Evolutionary conservation across 371 early-diverging fungal genomes (phyloP).

Genomic region (Mucor indicus): DNA sequence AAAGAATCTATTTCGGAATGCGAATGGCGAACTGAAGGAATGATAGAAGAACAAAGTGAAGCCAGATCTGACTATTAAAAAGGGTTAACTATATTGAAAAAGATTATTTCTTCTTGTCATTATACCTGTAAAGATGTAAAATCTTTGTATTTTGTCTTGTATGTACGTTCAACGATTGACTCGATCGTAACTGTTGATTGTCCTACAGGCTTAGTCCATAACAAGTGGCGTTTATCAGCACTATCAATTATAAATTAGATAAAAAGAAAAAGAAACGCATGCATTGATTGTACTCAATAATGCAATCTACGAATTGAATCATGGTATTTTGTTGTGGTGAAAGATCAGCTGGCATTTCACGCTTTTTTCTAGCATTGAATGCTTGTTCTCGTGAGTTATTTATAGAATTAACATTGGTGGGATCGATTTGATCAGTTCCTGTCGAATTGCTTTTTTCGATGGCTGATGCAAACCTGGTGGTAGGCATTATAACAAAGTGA

Average conservation of each 20-base stretch:
- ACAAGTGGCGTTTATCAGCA: slow-evolving; percentile 9
- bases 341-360: not conserved
- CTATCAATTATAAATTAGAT: not conserved
- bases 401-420: not conserved
- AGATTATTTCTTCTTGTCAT: not conserved
- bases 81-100: not conserved
- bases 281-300: slow-evolving; percentile 5
- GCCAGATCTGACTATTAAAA: slow-evolving; percentile 10
- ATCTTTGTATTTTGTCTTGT: slow-evolving; percentile 18
- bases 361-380: slow-evolving; percentile 10
- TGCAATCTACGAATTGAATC: slow-evolving; percentile 9
- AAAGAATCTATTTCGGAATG: slow-evolving; percentile 11
- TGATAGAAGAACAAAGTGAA: slow-evolving; percentile 1
- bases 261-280: not conserved
- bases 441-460: slow-evolving; percentile 4
- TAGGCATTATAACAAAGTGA: no score
- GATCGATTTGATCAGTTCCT: not conserved
- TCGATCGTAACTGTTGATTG: slow-evolving; percentile 2
- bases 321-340: slow-evolving; percentile 4
- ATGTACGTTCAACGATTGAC: slow-evolving; percentile 15
- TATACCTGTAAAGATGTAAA: slow-evolving; percentile 17
- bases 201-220: slow-evolving; percentile 5
- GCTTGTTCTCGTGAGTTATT: slow-evolving; percentile 1
- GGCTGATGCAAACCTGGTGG: slow-evolving; percentile 17
- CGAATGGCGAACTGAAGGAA: not conserved